Evolutionary conservation across 345 rosid species (phyloP).

Genomic region (Hypericum perforatum): DNA sequence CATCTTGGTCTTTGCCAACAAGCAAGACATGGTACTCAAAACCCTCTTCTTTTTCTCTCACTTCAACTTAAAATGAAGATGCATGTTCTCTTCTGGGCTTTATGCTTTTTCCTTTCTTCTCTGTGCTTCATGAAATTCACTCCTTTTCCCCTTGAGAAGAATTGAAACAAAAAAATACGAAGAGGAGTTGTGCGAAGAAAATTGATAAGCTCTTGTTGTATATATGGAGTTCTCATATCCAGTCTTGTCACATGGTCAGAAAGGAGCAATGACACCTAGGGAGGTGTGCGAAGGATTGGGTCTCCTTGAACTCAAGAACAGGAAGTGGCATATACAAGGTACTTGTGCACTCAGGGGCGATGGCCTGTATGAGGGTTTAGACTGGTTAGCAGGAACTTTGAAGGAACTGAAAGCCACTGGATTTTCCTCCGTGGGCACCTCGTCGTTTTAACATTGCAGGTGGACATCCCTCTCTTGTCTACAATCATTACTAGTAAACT

Average conservation of each 20-base stretch:
- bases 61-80: no score
- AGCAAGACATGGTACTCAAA: constrained; percentile 88
- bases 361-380: constrained; percentile 96
- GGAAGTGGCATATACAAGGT: constrained; percentile 99
- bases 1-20: constrained; percentile 95
- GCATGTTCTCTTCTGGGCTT: no score
- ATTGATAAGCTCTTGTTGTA: not conserved
- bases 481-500: not conserved
- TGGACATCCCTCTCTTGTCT: constrained; percentile 7
- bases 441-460: constrained; percentile 49
- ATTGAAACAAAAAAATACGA: no score
- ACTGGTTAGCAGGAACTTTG: constrained; percentile 76
- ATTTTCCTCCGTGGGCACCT: constrained; percentile 69
- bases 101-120: no score
- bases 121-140: no score
- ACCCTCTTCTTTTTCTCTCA: not conserved
- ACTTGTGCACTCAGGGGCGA: constrained; percentile 94
- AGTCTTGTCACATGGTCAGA: constrained; percentile 29
- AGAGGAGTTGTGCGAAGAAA: no score
- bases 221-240: not conserved
- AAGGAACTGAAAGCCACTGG: constrained; percentile 91
- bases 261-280: constrained; percentile 95
- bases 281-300: constrained; percentile 94
- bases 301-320: constrained; percentile 78
- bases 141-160: no score